Base-by-base conservation (phyloP, 306 rosid species). In the Clitoria ternatea region DNA sequence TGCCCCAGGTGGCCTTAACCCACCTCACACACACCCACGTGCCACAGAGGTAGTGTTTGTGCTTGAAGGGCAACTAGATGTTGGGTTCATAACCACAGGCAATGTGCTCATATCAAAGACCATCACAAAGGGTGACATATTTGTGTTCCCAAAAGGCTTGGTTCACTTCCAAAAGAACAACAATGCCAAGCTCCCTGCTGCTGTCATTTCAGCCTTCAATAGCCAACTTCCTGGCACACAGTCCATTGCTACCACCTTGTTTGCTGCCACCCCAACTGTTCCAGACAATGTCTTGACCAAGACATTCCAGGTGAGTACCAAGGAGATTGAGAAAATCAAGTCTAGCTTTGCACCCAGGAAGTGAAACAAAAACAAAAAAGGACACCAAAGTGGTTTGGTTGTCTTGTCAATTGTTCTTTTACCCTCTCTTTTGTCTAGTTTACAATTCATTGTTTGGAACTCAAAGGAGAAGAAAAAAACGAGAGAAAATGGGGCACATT, bases 21-120 rank as follows among this genome's bases (percentile, higher is more conserved):
- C 98, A 3, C 95, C 98, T 1, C 98, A 94, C 96, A 87, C 93
- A 0, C 98, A 94, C 84, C 96, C 95, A 6, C 93, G 96, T 3
- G 96, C 98, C 79, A 90, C 98, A 0, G 98, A 93, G 80, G 48
- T 94, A 0, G 95, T 89, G 14, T 94, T 69, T 19, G 98, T 93
- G 10, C 92, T 90, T 1, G 79, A 87, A 37, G 98, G 96, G 0
- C 69, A 56, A 66, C 52, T 94, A 35, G 90, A 90, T 7, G 98
- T 94, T 0, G 95, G 97, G 1, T 90, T 94, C 81, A 72, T 94
- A 7, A 90, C 96, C 73, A 90, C 96, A 4, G 60, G 78, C 1
- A 87, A 89, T 69, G 85, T 71, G 56, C 79, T 90, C 20, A 80
- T 90, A 5, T 52, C 96, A 45, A 94, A 89, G 79, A 77, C 79